phyloP scores from a whole-genome alignment of 2,329 filamentous ascomycete genomes.

The Exophiala spinifera region DNA sequence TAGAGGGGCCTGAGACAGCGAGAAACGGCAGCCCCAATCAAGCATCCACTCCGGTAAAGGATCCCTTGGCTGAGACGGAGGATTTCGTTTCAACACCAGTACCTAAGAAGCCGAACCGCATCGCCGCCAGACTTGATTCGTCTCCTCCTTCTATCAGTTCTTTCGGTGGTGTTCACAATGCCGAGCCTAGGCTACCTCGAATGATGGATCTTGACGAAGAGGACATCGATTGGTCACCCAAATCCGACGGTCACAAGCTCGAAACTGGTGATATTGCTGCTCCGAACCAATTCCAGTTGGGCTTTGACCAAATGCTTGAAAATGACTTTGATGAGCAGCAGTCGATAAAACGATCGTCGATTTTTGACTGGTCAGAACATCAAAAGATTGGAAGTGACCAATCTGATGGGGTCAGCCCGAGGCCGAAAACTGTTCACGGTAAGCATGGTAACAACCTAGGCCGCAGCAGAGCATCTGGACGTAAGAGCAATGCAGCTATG shows the following conservation, averaged over 20 bases:
- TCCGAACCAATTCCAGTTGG: slow-evolving; percentile 8
- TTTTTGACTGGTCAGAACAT: slow-evolving; percentile 65
- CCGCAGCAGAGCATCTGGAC: slow-evolving; percentile 56
- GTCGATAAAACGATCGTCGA: slow-evolving; percentile 49
- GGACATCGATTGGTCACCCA: slow-evolving; percentile 27
- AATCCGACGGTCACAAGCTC: slow-evolving; percentile 7
- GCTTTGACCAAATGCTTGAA: slow-evolving; percentile 18
- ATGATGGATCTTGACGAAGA: slow-evolving; percentile 23
- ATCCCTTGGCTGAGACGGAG: slow-evolving; percentile 13
- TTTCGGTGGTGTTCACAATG: slow-evolving; percentile 6
- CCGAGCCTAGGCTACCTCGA: slow-evolving; percentile 18
- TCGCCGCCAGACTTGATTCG: slow-evolving; percentile 12
- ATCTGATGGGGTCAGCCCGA: slow-evolving; percentile 50
- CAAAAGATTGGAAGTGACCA: slow-evolving; percentile 53
- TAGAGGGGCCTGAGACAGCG: slow-evolving; percentile 10
- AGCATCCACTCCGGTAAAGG: slow-evolving; percentile 21
- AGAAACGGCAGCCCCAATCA: slow-evolving; percentile 14
- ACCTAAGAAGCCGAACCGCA: slow-evolving; percentile 11
- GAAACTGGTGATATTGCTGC: neutral
- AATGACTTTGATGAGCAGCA: slow-evolving; percentile 27
- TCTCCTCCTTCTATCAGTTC: slow-evolving; percentile 16
- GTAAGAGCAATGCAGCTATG: slow-evolving; percentile 57
- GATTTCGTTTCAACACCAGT: slow-evolving; percentile 21
- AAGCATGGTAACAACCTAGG: slow-evolving; percentile 57
- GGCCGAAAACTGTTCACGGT: slow-evolving; percentile 62